These are phyloP conservation scores for Obelidium mucronatum DNA, from an alignment of 192 early-diverging fungal species.

Conservation along the genomic window DNA sequence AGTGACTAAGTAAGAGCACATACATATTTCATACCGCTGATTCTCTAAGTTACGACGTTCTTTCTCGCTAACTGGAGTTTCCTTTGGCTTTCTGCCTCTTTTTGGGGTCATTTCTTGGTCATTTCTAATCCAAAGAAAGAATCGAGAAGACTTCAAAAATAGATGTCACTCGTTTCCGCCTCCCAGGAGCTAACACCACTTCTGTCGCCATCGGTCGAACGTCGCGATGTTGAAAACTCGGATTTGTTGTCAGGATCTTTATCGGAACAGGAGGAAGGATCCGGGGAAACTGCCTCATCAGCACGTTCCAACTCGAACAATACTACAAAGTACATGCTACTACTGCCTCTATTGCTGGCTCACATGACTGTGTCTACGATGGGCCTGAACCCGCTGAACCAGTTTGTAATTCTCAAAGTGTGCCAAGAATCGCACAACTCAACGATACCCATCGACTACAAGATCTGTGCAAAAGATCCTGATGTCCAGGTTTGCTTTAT, in stretches of 20 bases:
- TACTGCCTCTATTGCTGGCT: conserved; percentile 19
- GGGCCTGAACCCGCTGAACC: conserved; percentile 26
- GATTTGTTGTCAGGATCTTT: background rate
- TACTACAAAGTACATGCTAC: background rate
- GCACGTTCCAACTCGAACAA: background rate
- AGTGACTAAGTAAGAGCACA: background rate
- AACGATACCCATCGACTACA: background rate
- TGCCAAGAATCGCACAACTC: background rate
- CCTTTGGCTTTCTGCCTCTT: background rate
- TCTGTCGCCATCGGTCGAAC: background rate
- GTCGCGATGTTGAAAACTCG: background rate
- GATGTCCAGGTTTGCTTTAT: background rate
- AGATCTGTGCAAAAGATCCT: background rate
- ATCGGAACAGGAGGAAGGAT: background rate
- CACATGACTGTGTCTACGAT: conserved; percentile 28
- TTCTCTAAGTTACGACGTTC: background rate
- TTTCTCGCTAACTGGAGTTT: background rate
- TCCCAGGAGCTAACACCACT: conserved; percentile 19
- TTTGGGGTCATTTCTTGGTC: background rate
- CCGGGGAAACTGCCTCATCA: background rate
- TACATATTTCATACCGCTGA: background rate
- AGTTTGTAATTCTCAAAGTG: conserved; percentile 29
- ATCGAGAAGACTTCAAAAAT: background rate
- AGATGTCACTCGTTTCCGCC: background rate
- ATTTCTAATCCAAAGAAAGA: background rate